Percentiles rank a stretch among this genome's conserved stretches.
These are phyloP conservation scores for Hygrocybe coccinea DNA, from an alignment of 768 basidiomycete genomes.

Conservation along the genomic window DNA sequence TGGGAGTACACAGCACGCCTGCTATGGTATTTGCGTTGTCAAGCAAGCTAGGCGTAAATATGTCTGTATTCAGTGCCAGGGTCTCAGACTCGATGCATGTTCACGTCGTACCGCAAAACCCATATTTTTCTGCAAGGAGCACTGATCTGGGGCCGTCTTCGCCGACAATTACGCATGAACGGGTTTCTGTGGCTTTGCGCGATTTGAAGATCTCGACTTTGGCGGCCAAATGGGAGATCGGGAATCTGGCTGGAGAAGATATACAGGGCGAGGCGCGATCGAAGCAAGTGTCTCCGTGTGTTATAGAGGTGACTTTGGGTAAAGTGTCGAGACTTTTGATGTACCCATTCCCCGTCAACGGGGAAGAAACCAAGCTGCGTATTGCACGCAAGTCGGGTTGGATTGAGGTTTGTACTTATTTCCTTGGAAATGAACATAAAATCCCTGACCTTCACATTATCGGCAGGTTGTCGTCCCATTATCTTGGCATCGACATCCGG, in stretches of 20 bases:
- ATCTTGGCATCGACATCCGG: conserved; percentile 7
- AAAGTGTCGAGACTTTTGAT: conserved; percentile 22
- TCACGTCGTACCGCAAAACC: conserved; percentile 13
- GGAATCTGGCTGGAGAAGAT: not conserved
- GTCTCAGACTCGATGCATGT: conserved; percentile 27
- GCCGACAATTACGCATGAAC: not conserved
- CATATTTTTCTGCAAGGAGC: not conserved
- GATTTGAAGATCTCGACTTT: not conserved
- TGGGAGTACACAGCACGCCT: conserved; percentile 23
- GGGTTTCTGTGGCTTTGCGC: not conserved
- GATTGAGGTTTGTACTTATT: conserved; percentile 33
- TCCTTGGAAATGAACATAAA: not conserved
- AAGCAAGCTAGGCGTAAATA: conserved; percentile 20
- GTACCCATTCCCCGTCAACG: conserved; percentile 45
- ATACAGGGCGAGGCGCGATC: not conserved
- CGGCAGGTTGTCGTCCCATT: conserved; percentile 16
- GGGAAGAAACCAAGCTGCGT: conserved; percentile 34
- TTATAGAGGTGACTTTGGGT: conserved; percentile 29
- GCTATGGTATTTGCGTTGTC: conserved; percentile 11
- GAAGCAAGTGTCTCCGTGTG: conserved; percentile 17
- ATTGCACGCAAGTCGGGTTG: conserved; percentile 54
- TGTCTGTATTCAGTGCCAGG: conserved; percentile 26
- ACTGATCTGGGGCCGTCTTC: not conserved
- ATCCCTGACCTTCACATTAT: not conserved
- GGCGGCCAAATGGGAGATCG: conserved; percentile 1